Evolutionary conservation across 441 rosid species (phyloP).

Genomic region (California macrophylla): DNA sequence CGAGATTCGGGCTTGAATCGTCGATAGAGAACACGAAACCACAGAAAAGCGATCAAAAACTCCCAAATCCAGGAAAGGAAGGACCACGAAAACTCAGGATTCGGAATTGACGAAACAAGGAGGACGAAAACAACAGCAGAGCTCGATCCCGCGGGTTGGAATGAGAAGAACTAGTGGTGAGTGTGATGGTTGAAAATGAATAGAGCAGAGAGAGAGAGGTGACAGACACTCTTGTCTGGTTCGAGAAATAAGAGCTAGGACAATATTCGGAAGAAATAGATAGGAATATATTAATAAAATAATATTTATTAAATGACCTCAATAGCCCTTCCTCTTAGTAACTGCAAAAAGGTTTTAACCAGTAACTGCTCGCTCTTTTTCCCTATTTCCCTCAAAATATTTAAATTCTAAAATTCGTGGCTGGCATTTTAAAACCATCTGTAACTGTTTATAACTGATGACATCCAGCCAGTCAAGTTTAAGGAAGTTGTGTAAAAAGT

Average conservation of each 20-base stretch:
- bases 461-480: too few species aligned
- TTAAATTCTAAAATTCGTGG: background rate
- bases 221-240: background rate
- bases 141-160: background rate
- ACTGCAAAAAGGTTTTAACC: background rate
- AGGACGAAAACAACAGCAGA: background rate
- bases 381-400: background rate
- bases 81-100: background rate
- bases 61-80: background rate
- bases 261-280: background rate
- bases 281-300: background rate
- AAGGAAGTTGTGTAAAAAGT: too few species aligned
- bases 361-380: background rate
- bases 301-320: background rate
- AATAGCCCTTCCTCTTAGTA: background rate
- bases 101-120: too few species aligned
- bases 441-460: background rate
- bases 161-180: background rate
- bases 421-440: background rate
- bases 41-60: background rate
- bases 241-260: background rate
- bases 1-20: background rate
- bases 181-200: background rate
- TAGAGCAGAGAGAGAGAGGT: background rate
- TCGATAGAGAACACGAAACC: background rate